Evolutionary conservation across 805 yeast species (phyloP).

Genomic region (Wickerhamiella siamensis): DNA sequence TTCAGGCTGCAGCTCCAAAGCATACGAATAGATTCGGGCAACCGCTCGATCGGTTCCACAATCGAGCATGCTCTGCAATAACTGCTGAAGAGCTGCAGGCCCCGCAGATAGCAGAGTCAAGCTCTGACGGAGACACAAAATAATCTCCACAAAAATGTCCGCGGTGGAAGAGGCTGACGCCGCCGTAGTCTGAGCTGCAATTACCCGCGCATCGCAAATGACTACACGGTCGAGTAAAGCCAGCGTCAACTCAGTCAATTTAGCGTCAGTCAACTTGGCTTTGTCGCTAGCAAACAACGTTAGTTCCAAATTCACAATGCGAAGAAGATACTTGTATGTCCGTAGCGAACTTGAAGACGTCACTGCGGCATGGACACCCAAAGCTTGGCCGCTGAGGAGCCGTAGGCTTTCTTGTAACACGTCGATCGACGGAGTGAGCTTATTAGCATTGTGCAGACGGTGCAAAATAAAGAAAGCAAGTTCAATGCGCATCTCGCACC

Average conservation of each 20-base stretch:
- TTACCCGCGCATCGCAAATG: slow-evolving; percentile 43
- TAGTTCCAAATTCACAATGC: slow-evolving; percentile 15
- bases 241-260: slow-evolving; percentile 18
- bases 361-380: slow-evolving; percentile 30
- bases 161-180: slow-evolving; percentile 33
- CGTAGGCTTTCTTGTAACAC: slow-evolving; percentile 23
- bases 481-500: slow-evolving; percentile 51
- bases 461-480: slow-evolving; percentile 38
- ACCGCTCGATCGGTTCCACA: slow-evolving; percentile 49
- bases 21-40: slow-evolving; percentile 49
- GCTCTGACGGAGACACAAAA: slow-evolving; percentile 49
- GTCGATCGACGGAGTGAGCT: slow-evolving; percentile 23
- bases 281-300: slow-evolving; percentile 9
- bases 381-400: slow-evolving; percentile 21
- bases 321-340: slow-evolving; percentile 20
- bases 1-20: slow-evolving; percentile 45
- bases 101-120: slow-evolving; percentile 20
- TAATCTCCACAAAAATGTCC: slow-evolving; percentile 50
- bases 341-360: slow-evolving; percentile 21
- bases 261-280: slow-evolving; percentile 10
- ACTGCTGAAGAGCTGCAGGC: neutral
- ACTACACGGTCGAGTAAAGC: slow-evolving; percentile 46
- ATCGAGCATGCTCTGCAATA: slow-evolving; percentile 29
- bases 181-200: slow-evolving; percentile 44
- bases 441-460: slow-evolving; percentile 4